These are phyloP conservation scores for Coniferiporia sulphurascens DNA, from an alignment of 1,284 basidiomycete species.

Conservation along the genomic window DNA sequence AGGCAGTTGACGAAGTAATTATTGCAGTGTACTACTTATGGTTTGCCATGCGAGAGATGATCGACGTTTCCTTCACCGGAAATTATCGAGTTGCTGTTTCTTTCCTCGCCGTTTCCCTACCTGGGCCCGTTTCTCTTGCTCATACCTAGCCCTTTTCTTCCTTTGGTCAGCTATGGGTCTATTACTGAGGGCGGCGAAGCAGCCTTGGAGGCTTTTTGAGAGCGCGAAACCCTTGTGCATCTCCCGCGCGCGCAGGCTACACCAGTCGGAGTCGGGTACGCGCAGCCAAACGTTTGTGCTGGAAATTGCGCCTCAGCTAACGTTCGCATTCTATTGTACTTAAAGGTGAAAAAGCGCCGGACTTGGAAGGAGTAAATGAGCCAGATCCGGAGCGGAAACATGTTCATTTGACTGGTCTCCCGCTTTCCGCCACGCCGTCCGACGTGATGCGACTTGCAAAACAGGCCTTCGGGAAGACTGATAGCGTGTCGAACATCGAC, in stretches of 20 bases:
- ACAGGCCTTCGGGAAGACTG: conserved; percentile 23
- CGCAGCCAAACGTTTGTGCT: neutral
- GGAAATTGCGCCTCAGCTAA: no score
- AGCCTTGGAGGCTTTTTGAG: neutral
- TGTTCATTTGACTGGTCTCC: conserved; percentile 44
- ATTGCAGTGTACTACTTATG: no score
- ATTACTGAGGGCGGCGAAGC: neutral
- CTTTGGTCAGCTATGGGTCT: neutral
- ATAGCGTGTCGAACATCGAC: conserved; percentile 46
- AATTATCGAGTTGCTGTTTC: neutral
- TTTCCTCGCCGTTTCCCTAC: neutral
- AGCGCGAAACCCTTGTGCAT: neutral
- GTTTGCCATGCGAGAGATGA: no score
- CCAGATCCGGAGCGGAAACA: conserved; percentile 22
- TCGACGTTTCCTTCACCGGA: no score
- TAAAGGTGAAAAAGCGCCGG: neutral
- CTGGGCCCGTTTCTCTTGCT: neutral
- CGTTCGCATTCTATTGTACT: no score
- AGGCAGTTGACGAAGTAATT: no score
- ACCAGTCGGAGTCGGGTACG: neutral
- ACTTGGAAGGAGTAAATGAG: no score
- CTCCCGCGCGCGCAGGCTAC: neutral
- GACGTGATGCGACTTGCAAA: conserved; percentile 52
- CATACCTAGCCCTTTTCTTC: neutral
- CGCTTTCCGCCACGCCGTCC: conserved; percentile 45